Evolutionary conservation across 163 green algal genomes (phyloP).

Genomic region (Scenedesmus sp.): DNA sequence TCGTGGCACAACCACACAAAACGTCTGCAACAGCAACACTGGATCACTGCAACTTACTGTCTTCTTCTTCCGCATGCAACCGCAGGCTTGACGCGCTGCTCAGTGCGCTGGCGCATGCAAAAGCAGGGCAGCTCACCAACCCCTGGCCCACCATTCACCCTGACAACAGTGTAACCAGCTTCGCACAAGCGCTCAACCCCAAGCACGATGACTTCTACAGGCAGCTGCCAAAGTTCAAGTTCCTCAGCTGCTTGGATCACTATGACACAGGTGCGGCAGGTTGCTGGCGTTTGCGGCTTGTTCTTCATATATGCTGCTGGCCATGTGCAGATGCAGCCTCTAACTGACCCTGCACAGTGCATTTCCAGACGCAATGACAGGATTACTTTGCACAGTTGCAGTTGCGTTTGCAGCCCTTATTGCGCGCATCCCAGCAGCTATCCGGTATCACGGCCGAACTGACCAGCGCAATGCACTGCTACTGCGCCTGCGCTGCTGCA

Average conservation of each 20-base stretch:
- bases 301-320: too few relatives aligned
- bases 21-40: background rate
- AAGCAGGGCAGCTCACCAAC: background rate
- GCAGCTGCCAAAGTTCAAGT: slow-evolving; percentile 20
- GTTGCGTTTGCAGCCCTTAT: too few relatives aligned
- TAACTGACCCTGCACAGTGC: background rate
- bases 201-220: slow-evolving; percentile 17
- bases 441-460: too few relatives aligned
- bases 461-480: too few relatives aligned
- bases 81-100: slow-evolving; percentile 23
- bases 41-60: background rate
- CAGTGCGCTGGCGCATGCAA: slow-evolving; percentile 7
- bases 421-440: too few relatives aligned
- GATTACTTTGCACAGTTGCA: too few relatives aligned
- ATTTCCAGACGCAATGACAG: background rate
- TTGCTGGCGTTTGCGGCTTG: background rate
- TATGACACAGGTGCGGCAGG: background rate
- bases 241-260: slow-evolving; percentile 11
- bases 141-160: slow-evolving; percentile 10
- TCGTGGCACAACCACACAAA: too few relatives aligned
- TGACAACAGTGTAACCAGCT: slow-evolving; percentile 5
- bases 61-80: background rate
- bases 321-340: too few relatives aligned
- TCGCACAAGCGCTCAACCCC: background rate
- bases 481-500: background rate